These are phyloP conservation scores for Chlorella sp. DNA, from an alignment of 139 green algal genomes.

Conservation along the genomic window DNA sequence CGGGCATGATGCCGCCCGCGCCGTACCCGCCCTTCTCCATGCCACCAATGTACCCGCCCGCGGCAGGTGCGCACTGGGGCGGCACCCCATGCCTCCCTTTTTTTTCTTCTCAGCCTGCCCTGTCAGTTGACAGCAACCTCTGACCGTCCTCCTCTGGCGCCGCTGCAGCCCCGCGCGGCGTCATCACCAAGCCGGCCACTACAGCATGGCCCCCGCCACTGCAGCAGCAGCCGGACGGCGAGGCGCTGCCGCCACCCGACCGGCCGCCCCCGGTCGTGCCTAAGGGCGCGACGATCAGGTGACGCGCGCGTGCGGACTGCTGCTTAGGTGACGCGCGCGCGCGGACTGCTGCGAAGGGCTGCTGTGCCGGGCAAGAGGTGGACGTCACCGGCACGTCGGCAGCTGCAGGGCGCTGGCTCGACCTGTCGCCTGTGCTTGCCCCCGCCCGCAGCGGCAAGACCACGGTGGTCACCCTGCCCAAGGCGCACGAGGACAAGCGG, in stretches of 20 bases:
- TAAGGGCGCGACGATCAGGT: too few relatives aligned
- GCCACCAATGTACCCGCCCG: neutral
- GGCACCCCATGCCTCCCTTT: neutral
- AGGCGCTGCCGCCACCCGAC: neutral
- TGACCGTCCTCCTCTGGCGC: neutral
- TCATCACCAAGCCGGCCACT: conserved; percentile 8
- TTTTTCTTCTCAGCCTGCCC: neutral
- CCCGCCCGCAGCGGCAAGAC: conserved; percentile 65
- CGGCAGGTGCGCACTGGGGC: neutral
- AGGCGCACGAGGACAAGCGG: conserved; percentile 69
- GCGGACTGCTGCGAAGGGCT: neutral
- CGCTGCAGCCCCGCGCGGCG: conserved; percentile 13
- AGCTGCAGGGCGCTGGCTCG: neutral
- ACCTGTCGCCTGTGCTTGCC: neutral
- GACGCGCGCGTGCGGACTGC: neutral
- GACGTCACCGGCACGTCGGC: neutral
- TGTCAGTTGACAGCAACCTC: neutral
- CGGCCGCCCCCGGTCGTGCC: neutral
- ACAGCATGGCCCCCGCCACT: neutral
- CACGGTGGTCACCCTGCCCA: conserved; percentile 76
- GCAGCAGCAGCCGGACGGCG: neutral
- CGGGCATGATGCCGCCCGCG: conserved; percentile 19
- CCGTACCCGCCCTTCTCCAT: neutral
- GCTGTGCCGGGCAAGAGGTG: neutral
- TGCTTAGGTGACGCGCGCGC: too few relatives aligned